Evolutionary conservation across 306 rosid species (phyloP), one percentile per base, ranked within the genome.

Genomic region (Castanopsis chinensis): DNA sequence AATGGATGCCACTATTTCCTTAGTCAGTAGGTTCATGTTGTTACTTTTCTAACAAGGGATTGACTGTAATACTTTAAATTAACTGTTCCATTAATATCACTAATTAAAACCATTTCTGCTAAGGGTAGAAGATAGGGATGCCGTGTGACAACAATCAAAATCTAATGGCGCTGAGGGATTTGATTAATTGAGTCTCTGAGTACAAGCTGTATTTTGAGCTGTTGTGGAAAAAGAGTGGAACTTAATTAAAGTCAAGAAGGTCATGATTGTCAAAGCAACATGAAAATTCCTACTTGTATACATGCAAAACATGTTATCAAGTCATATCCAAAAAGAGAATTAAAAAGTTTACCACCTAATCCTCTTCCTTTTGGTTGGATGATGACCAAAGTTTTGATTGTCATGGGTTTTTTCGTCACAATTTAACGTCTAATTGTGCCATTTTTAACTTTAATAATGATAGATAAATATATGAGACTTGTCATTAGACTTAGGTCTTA

Each of bases 41-140:
- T 84, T 71, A 27, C 79, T 82, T 77, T 77, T 72, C 76, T 58
- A 28, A 73, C 64, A 75, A 78, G 87, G 25, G 32, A 72, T 84
- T 85, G 82, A 83, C 79, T 68, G 33, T 56, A 37, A 41, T 25
- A 21, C 2, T 20, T 51, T 32, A 69, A 20, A 5, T 60, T 54
- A 77, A 77, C 54, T 63, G 77, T 60, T 63, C 79, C 56, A 77
- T 72, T 82, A 45, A 43, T 73, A 19, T 58, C 52, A 53, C 55
- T 64, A 69, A 27, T 69, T n/a, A 76, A 55, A 58, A 71, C 17
- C 17, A 69, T 25, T 71, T 45, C 58, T 67, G 56, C 69, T 11
- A 72, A 20, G 21, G 18, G 71, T 14, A 55, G 17, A 73, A 72
- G 19, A 72, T 10, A 30, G 35, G 72, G 81, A 12, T 77, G 82